A percentile compares a stretch with the other conserved stretches of the same genome.
phyloP scores from a whole-genome alignment of 2,329 filamentous ascomycete species.

The Stachybotrys echinatus region DNA sequence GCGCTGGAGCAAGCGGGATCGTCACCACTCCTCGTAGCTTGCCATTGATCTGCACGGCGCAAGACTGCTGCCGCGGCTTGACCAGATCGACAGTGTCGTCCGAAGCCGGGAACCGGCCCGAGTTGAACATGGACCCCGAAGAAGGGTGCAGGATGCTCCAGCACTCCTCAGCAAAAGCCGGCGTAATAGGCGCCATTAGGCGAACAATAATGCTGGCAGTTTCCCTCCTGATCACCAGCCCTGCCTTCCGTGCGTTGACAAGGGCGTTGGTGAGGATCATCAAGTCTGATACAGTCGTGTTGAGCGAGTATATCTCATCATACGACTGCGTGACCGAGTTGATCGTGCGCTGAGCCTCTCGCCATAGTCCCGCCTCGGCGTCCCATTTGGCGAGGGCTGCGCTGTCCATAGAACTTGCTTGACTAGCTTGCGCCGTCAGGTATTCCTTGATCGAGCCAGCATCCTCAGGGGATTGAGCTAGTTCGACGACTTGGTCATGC shows the following conservation, averaged over 20 bases:
- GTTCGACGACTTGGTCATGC: conserved; percentile 45
- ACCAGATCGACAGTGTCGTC: conserved; percentile 48
- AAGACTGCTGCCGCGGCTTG: conserved; percentile 44
- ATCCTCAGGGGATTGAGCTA: conserved; percentile 10
- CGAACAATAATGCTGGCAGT: conserved; percentile 55
- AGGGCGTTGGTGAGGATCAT: conserved; percentile 75
- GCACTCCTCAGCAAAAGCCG: conserved; percentile 76
- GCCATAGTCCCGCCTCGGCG: conserved; percentile 51
- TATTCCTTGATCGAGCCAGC: conserved; percentile 22
- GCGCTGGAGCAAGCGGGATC: conserved; percentile 46
- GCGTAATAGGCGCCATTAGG: conserved; percentile 74
- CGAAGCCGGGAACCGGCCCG: conserved; percentile 52
- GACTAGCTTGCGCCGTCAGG: conserved; percentile 27
- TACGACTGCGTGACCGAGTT: conserved; percentile 63
- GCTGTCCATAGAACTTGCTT: conserved; percentile 21
- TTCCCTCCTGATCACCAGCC: conserved; percentile 38
- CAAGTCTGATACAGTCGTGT: conserved; percentile 77
- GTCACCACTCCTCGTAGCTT: conserved; percentile 65
- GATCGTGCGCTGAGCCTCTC: conserved; percentile 63
- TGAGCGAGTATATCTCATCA: conserved; percentile 68
- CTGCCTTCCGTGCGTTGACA: conserved; percentile 35
- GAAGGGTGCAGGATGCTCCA: conserved; percentile 55
- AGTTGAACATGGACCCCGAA: conserved; percentile 33
- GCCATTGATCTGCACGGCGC: conserved; percentile 76
- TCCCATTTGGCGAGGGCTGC: conserved; percentile 34